phyloP scores from a whole-genome alignment of 176 grass and related monocot species.

The Stipa capillata region DNA sequence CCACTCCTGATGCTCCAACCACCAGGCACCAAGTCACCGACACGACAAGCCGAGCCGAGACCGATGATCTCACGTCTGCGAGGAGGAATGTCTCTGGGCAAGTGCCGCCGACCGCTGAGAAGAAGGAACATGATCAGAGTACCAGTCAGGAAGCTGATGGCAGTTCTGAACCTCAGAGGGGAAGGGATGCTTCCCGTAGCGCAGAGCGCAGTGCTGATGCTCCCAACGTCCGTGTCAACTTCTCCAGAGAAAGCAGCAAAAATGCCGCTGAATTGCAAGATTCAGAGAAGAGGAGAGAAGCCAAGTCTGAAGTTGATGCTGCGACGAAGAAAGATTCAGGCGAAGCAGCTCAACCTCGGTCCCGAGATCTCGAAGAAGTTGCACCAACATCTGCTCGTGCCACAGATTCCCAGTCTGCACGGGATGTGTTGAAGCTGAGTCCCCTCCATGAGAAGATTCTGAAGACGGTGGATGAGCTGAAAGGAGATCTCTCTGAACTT shows the following conservation, averaged over 20 bases:
- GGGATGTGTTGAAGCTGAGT: conserved; percentile 13
- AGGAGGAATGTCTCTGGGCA: background rate
- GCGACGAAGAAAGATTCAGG: background rate
- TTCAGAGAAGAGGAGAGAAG: background rate
- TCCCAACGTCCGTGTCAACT: background rate
- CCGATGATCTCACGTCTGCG: background rate
- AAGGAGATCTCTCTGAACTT: conserved; percentile 59
- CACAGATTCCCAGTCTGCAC: conserved; percentile 30
- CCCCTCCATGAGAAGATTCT: conserved; percentile 50
- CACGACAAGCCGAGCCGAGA: background rate
- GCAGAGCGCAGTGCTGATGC: background rate
- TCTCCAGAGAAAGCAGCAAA: background rate
- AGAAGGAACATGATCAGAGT: background rate
- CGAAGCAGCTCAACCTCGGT: background rate
- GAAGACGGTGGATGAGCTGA: conserved; percentile 69
- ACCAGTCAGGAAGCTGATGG: background rate
- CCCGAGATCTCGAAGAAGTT: background rate
- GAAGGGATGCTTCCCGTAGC: background rate
- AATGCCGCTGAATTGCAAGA: background rate
- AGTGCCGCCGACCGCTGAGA: background rate
- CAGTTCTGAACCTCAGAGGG: background rate
- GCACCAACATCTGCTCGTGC: background rate
- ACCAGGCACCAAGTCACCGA: background rate
- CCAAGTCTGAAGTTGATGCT: background rate
- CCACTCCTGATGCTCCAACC: background rate